A percentile compares a stretch with the other conserved stretches of the same genome.
Conservation (phyloP, 305 asterid species). For the Rubia balearica region DNA sequence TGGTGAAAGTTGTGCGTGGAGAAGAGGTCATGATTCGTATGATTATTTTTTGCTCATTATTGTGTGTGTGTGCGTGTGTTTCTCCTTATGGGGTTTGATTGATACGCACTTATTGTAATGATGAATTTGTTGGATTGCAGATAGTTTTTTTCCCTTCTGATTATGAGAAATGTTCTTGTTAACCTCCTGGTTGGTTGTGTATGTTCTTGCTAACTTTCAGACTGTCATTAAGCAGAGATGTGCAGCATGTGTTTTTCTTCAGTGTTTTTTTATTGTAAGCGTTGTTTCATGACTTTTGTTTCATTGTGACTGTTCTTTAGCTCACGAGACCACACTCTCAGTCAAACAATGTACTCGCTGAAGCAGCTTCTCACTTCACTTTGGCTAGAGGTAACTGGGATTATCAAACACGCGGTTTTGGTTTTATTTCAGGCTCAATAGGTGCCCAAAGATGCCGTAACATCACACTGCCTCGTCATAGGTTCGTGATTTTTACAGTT, state of each 20-base stretch:
- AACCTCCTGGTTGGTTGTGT: too few relatives aligned
- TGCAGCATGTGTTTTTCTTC: not conserved
- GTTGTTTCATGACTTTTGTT: not conserved
- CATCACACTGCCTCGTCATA: conserved; percentile 31
- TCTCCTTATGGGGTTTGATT: not conserved
- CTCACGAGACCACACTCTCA: conserved; percentile 15
- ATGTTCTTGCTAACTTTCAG: too few relatives aligned
- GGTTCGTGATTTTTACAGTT: conserved; percentile 14
- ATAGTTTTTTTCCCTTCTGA: not conserved
- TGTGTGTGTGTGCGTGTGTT: not conserved
- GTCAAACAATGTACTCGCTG: conserved; percentile 14
- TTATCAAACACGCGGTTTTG: conserved; percentile 12
- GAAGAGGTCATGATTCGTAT: not conserved
- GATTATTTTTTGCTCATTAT: not conserved
- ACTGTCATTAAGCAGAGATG: not conserved
- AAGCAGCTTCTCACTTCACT: conserved; percentile 14
- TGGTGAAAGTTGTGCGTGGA: not conserved
- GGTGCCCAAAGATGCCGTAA: conserved; percentile 20
- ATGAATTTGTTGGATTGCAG: not conserved
- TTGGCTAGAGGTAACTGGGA: conserved; percentile 20
- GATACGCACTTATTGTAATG: not conserved
- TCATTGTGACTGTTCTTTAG: conserved; percentile 20
- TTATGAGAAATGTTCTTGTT: not conserved
- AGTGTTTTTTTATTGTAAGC: not conserved
- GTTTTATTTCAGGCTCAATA: conserved; percentile 11